Conservation (phyloP, 2,329 filamentous ascomycete species). For the Xylaria arbuscula region DNA sequence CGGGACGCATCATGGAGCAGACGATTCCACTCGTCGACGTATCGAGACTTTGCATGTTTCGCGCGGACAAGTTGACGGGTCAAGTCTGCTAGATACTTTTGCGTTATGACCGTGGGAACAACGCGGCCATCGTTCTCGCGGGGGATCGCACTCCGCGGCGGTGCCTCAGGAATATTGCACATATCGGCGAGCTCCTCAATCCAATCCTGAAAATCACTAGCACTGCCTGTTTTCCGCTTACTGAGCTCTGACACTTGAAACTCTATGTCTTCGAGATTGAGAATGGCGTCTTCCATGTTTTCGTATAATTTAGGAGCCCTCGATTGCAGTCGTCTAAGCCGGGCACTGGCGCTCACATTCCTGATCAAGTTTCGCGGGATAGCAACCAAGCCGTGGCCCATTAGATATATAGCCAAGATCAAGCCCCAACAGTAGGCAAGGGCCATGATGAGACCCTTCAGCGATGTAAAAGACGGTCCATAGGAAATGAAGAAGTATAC, state of each 20-base stretch:
- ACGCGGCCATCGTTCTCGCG: slow-evolving; percentile 58
- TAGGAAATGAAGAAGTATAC: slow-evolving; percentile 86
- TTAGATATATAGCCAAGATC: slow-evolving; percentile 91
- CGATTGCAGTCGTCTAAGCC: slow-evolving; percentile 78
- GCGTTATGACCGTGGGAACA: slow-evolving; percentile 86
- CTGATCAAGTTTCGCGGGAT: slow-evolving; percentile 85
- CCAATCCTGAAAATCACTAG: slow-evolving; percentile 86
- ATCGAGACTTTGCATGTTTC: slow-evolving; percentile 83
- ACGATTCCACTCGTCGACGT: slow-evolving; percentile 85
- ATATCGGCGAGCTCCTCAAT: slow-evolving; percentile 92
- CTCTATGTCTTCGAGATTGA: slow-evolving; percentile 83
- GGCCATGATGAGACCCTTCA: slow-evolving; percentile 91
- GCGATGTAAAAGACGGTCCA: slow-evolving; percentile 74
- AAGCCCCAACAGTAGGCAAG: slow-evolving; percentile 95
- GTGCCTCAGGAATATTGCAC: slow-evolving; percentile 73
- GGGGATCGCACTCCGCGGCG: slow-evolving; percentile 57
- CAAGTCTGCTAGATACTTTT: slow-evolving; percentile 90
- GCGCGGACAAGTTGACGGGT: slow-evolving; percentile 85
- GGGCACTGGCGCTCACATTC: slow-evolving; percentile 79
- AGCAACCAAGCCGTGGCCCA: slow-evolving; percentile 95
- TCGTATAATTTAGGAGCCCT: slow-evolving; percentile 87
- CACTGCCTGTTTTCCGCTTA: slow-evolving; percentile 81
- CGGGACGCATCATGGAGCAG: slow-evolving; percentile 79
- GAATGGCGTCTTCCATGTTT: slow-evolving; percentile 84
- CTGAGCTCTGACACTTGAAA: slow-evolving; percentile 82